Conservation (phyloP, 78 protist species). For the Dictyostelium firmibasis region DNA sequence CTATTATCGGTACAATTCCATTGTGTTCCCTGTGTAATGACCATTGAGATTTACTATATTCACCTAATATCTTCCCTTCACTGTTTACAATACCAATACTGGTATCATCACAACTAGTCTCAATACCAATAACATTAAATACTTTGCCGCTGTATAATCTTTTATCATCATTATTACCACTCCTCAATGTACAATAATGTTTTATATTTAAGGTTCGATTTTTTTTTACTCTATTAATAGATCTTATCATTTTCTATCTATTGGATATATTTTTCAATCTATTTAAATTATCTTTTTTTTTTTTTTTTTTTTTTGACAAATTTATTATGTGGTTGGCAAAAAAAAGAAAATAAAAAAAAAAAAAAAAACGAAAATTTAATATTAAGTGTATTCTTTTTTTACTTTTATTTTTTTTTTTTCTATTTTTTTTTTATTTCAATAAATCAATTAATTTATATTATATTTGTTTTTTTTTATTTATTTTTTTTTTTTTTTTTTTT, state of each 20-base stretch:
- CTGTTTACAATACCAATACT: constrained; percentile 81
- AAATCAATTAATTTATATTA: no score
- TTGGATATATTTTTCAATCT: no score
- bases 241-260: neutral
- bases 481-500: no score
- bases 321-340: no score
- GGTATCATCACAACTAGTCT: constrained; percentile 90
- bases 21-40: constrained; percentile 43
- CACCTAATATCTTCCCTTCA: constrained; percentile 37
- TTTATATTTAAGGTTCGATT: neutral
- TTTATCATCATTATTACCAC: neutral
- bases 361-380: neutral
- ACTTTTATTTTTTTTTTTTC: no score
- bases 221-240: neutral
- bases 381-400: no score
- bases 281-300: no score
- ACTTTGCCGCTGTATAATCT: no score
- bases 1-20: constrained; percentile 83
- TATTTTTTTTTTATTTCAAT: no score
- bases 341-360: neutral
- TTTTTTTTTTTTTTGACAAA: no score
- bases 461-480: no score
- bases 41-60: constrained; percentile 66
- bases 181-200: neutral
- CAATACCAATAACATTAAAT: constrained; percentile 75